These are phyloP conservation scores for Hypoxylon sp. DNA, from an alignment of 2,329 filamentous ascomycete genomes.

Conservation along the genomic window DNA sequence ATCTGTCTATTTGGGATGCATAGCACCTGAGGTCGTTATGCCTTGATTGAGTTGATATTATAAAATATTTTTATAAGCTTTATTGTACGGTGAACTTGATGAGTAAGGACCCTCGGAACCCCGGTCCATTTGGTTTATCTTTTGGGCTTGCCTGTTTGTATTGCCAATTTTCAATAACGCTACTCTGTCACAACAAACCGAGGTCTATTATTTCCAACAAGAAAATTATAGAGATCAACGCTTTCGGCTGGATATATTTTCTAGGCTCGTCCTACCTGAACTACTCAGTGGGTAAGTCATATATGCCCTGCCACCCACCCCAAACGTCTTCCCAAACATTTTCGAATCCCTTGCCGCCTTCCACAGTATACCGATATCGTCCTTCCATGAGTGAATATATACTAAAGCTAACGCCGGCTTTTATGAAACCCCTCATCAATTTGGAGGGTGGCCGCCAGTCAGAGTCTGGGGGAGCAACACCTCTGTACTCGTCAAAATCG, in stretches of 20 bases:
- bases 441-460: too few relatives aligned
- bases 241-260: not conserved
- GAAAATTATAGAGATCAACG: not conserved
- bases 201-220: not conserved
- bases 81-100: not conserved
- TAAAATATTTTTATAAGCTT: not conserved
- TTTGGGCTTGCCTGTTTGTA: not conserved
- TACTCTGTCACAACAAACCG: not conserved
- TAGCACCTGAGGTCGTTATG: not conserved
- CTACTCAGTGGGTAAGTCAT: not conserved
- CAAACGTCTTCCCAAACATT: slow-evolving; percentile 5
- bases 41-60: not conserved
- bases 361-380: not conserved
- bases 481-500: too few relatives aligned
- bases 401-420: not conserved
- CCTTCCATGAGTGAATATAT: not conserved
- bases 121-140: not conserved
- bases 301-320: not conserved
- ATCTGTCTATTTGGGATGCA: not conserved
- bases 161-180: not conserved
- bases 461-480: too few relatives aligned
- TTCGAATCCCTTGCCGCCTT: not conserved
- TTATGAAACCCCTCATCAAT: too few relatives aligned
- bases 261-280: not conserved
- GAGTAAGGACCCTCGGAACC: not conserved